Conservation (phyloP, 1,139 yeast species). For the Chernovozyma aurita region DNA sequence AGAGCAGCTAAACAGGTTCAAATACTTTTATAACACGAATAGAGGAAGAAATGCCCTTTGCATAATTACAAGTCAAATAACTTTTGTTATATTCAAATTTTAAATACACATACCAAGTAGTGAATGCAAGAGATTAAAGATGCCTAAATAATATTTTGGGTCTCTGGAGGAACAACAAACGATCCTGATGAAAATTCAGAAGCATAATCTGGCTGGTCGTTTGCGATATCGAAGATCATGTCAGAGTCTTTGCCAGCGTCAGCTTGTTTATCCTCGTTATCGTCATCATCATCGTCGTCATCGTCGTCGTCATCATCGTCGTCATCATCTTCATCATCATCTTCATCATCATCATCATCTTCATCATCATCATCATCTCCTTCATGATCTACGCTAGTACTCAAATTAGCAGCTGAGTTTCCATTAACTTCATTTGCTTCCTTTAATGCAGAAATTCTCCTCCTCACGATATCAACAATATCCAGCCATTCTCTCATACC, state of each 20-base stretch:
- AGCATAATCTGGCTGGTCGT: conserved; percentile 7
- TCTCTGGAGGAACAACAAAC: conserved; percentile 7
- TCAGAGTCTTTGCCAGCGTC: conserved; percentile 21
- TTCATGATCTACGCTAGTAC: conserved; percentile 16
- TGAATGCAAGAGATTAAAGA: too few species aligned
- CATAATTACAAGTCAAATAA: too few species aligned
- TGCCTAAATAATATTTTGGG: conserved; percentile 9
- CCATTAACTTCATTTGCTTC: conserved; percentile 17
- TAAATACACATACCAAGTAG: too few species aligned
- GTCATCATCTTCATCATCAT: conserved; percentile 33
- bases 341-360: conserved; percentile 36
- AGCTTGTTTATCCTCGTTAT: conserved; percentile 21
- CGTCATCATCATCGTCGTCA: conserved; percentile 26
- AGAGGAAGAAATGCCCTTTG: too few species aligned
- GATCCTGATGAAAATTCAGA: conserved; percentile 4
- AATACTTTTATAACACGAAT: too few species aligned
- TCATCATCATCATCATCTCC: conserved; percentile 31
- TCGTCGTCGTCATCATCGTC: conserved; percentile 30
- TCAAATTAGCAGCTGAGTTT: conserved; percentile 12
- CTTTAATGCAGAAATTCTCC: conserved; percentile 39
- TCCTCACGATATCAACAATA: conserved; percentile 73
- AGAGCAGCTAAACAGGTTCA: too few species aligned
- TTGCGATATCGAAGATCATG: conserved; percentile 34
- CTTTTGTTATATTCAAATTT: too few species aligned
- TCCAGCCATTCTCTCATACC: conserved; percentile 98